Evolutionary conservation across 371 early-diverging fungal genomes (phyloP).

Genomic region (Smittium culicis): DNA sequence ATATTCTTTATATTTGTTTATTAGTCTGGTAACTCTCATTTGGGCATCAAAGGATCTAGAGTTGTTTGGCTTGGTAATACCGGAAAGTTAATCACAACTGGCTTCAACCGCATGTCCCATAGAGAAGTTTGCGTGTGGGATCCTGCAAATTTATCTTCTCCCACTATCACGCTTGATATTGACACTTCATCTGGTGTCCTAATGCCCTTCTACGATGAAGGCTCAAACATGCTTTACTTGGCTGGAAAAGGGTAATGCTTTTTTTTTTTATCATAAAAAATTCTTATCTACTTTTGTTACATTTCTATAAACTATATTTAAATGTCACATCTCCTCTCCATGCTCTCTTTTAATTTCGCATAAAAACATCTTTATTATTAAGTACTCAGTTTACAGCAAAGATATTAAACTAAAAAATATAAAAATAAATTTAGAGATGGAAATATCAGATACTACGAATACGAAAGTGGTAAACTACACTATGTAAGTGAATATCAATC

Average conservation of each 20-base stretch:
- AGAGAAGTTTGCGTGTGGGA: conserved; percentile 90
- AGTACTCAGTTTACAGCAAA: too few species aligned
- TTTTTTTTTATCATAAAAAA: too few species aligned
- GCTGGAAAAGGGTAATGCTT: conserved; percentile 98
- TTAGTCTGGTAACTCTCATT: conserved; percentile 67
- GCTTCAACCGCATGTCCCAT: conserved; percentile 82
- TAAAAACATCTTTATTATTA: too few species aligned
- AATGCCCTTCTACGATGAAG: conserved; percentile 89
- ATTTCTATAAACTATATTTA: too few species aligned
- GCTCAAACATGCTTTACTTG: conserved; percentile 78
- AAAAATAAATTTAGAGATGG: too few species aligned
- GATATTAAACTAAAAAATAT: too few species aligned
- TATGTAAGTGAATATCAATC: conserved; percentile 76
- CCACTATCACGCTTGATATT: conserved; percentile 60
- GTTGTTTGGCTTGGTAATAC: conserved; percentile 79
- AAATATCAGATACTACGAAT: conserved; percentile 95
- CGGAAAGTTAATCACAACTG: conserved; percentile 77
- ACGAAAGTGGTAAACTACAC: conserved; percentile 67
- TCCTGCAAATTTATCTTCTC: conserved; percentile 46
- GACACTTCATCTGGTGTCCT: conserved; percentile 90
- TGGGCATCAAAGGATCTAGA: conserved; percentile 91
- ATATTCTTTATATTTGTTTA: not conserved
- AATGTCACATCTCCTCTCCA: too few species aligned
- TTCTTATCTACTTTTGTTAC: too few species aligned
- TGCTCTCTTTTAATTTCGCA: too few species aligned